Conservation (phyloP, 139 green algal genomes). For the Haematococcus sp. region DNA sequence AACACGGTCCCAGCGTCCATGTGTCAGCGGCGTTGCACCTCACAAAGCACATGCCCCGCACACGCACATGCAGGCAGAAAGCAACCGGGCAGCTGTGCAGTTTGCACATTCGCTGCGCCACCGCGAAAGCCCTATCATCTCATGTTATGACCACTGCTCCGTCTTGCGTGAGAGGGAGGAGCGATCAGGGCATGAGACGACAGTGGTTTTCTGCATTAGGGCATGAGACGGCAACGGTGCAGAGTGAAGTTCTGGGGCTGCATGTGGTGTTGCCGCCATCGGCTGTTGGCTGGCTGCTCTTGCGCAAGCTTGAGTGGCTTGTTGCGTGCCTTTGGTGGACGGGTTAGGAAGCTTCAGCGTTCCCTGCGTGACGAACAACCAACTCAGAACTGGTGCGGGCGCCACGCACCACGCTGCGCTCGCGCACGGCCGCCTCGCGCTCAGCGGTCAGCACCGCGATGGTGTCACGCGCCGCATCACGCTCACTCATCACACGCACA, state of each 20-base stretch:
- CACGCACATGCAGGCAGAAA: background rate
- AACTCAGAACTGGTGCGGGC: slow-evolving; percentile 94
- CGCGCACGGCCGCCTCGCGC: slow-evolving; percentile 9
- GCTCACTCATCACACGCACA: slow-evolving; percentile 24
- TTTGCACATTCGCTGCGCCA: too few relatives aligned
- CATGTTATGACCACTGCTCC: too few relatives aligned
- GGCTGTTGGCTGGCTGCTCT: slow-evolving; percentile 70
- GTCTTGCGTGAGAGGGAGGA: too few relatives aligned
- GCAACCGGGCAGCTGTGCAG: too few relatives aligned
- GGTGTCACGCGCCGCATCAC: slow-evolving; percentile 17
- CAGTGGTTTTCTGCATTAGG: too few relatives aligned
- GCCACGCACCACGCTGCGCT: slow-evolving; percentile 16
- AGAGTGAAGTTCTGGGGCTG: too few relatives aligned
- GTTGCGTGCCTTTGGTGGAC: slow-evolving; percentile 59
- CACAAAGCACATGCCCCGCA: background rate
- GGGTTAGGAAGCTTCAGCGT: slow-evolving; percentile 62
- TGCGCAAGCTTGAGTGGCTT: slow-evolving; percentile 52
- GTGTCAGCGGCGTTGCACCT: background rate
- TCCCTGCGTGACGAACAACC: slow-evolving; percentile 82
- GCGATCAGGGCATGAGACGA: too few relatives aligned
- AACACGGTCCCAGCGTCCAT: background rate
- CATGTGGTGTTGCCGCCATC: slow-evolving; percentile 53
- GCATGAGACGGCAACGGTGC: too few relatives aligned
- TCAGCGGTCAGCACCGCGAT: slow-evolving; percentile 14
- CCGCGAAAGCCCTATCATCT: too few relatives aligned